These are phyloP conservation scores for Graphilbum ipis-grandicollis DNA, from an alignment of 2,329 filamentous ascomycete species.

Conservation along the genomic window DNA sequence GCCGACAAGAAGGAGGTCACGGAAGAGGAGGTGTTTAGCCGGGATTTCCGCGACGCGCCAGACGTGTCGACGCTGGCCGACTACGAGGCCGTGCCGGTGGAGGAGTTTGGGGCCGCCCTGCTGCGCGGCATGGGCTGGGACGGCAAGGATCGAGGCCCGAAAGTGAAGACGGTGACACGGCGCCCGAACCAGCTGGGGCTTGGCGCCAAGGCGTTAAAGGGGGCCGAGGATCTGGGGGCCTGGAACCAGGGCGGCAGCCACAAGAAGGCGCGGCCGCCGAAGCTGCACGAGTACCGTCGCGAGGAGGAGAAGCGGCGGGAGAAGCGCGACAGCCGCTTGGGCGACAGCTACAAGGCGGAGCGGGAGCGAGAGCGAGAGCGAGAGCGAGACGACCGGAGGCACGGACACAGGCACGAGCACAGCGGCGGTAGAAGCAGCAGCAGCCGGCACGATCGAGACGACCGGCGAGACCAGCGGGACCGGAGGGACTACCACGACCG, in stretches of 20 bases:
- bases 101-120: constrained; percentile 84
- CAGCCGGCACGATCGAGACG: not conserved
- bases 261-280: constrained; percentile 6
- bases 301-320: constrained; percentile 10
- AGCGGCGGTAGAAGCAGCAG: not conserved
- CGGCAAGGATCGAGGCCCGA: constrained; percentile 38
- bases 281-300: constrained; percentile 11
- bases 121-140: constrained; percentile 95
- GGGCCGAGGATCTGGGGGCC: constrained; percentile 10
- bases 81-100: constrained; percentile 78
- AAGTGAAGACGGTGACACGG: constrained; percentile 47
- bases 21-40: constrained; percentile 52
- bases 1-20: constrained; percentile 26
- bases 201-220: constrained; percentile 31
- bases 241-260: constrained; percentile 8
- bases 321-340: constrained; percentile 7
- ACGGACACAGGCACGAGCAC: not conserved
- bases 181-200: constrained; percentile 73
- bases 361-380: constrained; percentile 6
- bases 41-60: constrained; percentile 55
- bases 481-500: not conserved
- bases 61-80: constrained; percentile 63
- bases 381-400: constrained; percentile 2
- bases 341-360: constrained; percentile 10
- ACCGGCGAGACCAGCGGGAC: not conserved